Conservation (phyloP, 345 rosid species). For the Barbarea vulgaris region DNA sequence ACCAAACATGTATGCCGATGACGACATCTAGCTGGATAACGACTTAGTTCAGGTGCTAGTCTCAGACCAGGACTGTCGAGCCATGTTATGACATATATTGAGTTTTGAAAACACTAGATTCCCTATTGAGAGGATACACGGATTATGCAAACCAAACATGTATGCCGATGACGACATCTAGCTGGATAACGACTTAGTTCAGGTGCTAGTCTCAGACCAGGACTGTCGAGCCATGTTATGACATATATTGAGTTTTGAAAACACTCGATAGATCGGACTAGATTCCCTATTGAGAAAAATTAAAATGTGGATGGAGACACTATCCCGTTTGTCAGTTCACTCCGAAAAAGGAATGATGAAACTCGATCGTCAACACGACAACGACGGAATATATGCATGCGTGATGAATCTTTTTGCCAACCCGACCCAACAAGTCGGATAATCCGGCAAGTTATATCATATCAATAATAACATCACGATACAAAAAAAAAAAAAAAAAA, state of each 20-base stretch:
- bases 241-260: not conserved
- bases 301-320: constrained; percentile 7
- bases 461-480: not conserved
- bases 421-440: not conserved
- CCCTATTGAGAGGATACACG: no score
- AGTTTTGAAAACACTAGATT: no score
- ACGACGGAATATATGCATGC: not conserved
- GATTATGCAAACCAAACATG: no score
- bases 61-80: no score
- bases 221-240: not conserved
- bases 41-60: no score
- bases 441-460: not conserved
- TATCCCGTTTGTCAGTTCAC: not conserved
- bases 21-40: not conserved
- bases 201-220: not conserved
- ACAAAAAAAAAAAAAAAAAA: not conserved
- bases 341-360: not conserved
- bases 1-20: not conserved
- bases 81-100: no score
- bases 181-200: no score
- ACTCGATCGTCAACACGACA: not conserved
- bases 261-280: no score
- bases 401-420: not conserved
- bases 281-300: no score
- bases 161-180: no score